phyloP scores from a whole-genome alignment of 2,329 filamentous ascomycete species.

The Claviceps sorghi region DNA sequence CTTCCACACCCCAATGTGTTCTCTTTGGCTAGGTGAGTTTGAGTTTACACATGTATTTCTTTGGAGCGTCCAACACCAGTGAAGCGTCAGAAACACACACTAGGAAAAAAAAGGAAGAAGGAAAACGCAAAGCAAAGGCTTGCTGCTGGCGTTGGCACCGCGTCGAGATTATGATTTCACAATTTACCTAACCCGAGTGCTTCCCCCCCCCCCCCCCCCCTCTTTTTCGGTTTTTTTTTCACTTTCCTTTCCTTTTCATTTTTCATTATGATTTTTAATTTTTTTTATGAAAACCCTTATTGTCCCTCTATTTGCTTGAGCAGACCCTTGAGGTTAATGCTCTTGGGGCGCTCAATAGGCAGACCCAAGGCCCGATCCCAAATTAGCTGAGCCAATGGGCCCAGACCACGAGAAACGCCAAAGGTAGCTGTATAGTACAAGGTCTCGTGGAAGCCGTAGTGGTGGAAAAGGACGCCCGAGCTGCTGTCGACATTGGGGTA shows the following conservation, averaged over 20 bases:
- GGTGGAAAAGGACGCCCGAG: conserved; percentile 90
- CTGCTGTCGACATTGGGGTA: conserved; percentile 93
- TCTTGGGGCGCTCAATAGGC: conserved; percentile 96
- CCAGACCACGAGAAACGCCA: conserved; percentile 56
- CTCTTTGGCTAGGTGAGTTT: no score
- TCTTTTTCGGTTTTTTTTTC: no score
- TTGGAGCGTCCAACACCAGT: background rate
- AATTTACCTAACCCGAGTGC: no score
- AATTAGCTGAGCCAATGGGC: conserved; percentile 83
- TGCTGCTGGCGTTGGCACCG: no score
- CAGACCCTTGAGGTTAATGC: conserved; percentile 80
- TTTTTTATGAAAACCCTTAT: conserved; percentile 10
- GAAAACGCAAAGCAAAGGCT: no score
- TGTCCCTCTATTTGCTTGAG: conserved; percentile 48
- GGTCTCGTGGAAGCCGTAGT: conserved; percentile 95
- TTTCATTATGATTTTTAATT: no score
- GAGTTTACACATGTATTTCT: no score
- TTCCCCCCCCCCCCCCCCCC: no score
- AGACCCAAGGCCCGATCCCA: conserved; percentile 91
- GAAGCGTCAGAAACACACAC: background rate
- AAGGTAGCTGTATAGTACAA: conserved; percentile 79
- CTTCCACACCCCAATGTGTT: no score
- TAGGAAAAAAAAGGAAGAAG: background rate
- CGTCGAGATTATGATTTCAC: no score
- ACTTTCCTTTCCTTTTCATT: no score